Conservation (phyloP, 2,329 filamentous ascomycete species). For the Pseudogymnoascus sp. region DNA sequence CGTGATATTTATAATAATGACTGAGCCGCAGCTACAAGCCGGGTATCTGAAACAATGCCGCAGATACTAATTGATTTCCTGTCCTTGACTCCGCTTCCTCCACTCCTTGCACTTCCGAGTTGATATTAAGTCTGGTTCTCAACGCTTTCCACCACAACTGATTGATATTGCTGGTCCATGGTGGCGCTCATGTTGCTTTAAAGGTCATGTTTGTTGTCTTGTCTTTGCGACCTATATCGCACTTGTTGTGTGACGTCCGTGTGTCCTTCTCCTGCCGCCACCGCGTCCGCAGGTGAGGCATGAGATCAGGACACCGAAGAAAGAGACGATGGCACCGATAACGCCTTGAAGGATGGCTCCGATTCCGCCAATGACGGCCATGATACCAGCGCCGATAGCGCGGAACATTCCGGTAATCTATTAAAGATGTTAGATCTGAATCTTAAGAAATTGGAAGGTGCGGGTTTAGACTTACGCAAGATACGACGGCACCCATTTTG, state of each 20-base stretch:
- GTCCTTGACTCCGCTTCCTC: slow-evolving; percentile 2
- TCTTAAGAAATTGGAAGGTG: neutral
- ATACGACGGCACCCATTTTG: slow-evolving; percentile 32
- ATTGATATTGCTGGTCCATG: neutral
- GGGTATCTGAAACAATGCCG: slow-evolving; percentile 1
- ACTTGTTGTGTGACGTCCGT: slow-evolving; percentile 15
- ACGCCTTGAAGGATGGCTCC: slow-evolving; percentile 30
- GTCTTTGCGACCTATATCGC: neutral
- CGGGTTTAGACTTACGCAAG: slow-evolving; percentile 25
- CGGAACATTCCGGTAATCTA: slow-evolving; percentile 28
- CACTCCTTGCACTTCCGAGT: neutral
- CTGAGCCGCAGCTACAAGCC: neutral
- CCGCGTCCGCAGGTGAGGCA: slow-evolving; percentile 31
- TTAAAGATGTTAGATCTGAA: slow-evolving; percentile 13
- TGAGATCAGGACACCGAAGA: slow-evolving; percentile 32
- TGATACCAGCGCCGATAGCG: slow-evolving; percentile 28
- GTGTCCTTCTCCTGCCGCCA: slow-evolving; percentile 20
- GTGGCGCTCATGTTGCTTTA: neutral
- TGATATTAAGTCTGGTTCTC: neutral
- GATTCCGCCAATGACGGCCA: slow-evolving; percentile 49
- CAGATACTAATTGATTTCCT: slow-evolving; percentile 1
- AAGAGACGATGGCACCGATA: slow-evolving; percentile 25
- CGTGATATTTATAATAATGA: slow-evolving; percentile 7
- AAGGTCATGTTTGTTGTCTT: neutral
- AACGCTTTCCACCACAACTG: neutral